Evolutionary conservation across 2,329 filamentous ascomycete genomes (phyloP).

Genomic region (Diaporthe velutina): DNA sequence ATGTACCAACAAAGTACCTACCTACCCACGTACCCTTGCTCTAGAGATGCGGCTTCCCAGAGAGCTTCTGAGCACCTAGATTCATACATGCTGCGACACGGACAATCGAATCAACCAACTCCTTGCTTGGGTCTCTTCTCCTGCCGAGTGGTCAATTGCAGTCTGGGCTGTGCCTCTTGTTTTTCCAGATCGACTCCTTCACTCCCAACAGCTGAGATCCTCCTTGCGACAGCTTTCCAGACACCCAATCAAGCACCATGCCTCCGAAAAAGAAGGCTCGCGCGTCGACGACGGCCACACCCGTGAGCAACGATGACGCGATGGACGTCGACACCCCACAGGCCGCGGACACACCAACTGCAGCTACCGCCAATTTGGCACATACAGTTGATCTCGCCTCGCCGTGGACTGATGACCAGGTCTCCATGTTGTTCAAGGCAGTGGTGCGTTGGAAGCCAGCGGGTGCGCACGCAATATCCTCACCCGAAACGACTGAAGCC

Average conservation of each 20-base stretch:
- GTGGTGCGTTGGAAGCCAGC: conserved; percentile 98
- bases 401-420: conserved; percentile 95
- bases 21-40: background rate
- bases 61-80: background rate
- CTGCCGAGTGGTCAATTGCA: background rate
- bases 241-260: conserved; percentile 53
- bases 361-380: conserved; percentile 56
- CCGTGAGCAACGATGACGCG: conserved; percentile 67
- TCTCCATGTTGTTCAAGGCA: conserved; percentile 91
- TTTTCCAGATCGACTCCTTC: background rate
- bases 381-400: conserved; percentile 66
- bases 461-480: conserved; percentile 61
- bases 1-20: conserved; percentile 1
- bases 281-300: conserved; percentile 60
- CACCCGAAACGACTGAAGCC: background rate
- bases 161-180: background rate
- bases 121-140: background rate
- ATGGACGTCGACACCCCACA: conserved; percentile 72
- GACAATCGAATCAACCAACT: no score
- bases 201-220: background rate
- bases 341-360: conserved; percentile 63
- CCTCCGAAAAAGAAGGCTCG: conserved; percentile 76
- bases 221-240: conserved; percentile 12
- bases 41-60: no score
- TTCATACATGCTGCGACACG: background rate